phyloP scores from a whole-genome alignment of 148 eudicot genomes.

The Limonium bicolor region DNA sequence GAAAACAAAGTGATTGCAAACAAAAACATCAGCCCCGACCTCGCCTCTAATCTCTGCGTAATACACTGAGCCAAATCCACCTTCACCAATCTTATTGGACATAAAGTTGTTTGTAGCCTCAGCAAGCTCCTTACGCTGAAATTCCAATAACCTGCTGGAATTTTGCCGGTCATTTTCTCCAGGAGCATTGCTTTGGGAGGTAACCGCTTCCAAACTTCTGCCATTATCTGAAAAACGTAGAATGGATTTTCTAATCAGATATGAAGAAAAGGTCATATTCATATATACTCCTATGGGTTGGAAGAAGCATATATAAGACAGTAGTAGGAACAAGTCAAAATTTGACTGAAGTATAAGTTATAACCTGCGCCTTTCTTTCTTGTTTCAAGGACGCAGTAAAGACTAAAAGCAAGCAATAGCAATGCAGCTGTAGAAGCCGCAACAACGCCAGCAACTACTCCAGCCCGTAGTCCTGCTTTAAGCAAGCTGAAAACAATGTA shows the following conservation, averaged over 20 bases:
- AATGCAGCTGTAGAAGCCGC: constrained; percentile 20
- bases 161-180: neutral
- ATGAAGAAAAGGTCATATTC: neutral
- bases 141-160: constrained; percentile 30
- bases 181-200: constrained; percentile 6
- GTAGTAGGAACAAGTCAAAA: neutral
- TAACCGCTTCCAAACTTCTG: constrained; percentile 10
- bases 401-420: constrained; percentile 12
- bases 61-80: constrained; percentile 51
- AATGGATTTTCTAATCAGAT: neutral
- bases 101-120: constrained; percentile 36
- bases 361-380: constrained; percentile 12
- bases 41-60: constrained; percentile 50
- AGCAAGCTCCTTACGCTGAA: constrained; percentile 43
- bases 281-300: neutral
- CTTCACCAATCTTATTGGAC: constrained; percentile 44
- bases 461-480: constrained; percentile 26
- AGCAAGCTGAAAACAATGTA: neutral
- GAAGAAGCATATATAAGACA: neutral
- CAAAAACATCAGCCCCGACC: constrained; percentile 13
- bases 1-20: neutral
- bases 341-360: constrained; percentile 8
- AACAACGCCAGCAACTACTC: constrained; percentile 34
- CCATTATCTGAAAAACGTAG: constrained; percentile 2
- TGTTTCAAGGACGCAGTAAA: constrained; percentile 17